Base-by-base conservation (phyloP, 2,329 filamentous ascomycete species). In the Trichoderma hamatum region DNA sequence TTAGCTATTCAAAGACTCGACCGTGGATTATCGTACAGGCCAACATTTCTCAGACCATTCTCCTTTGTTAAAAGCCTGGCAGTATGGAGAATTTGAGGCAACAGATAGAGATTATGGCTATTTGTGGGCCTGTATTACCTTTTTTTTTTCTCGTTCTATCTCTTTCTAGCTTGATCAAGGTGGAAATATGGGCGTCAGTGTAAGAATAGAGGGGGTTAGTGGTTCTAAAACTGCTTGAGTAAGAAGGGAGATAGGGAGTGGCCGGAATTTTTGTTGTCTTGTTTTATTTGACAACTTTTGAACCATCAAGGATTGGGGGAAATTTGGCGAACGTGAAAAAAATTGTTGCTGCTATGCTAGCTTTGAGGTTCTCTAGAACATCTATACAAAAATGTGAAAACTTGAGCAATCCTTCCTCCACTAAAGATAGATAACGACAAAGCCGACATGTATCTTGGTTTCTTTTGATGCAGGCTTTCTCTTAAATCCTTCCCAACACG, bases 401-500 rank as follows among this genome's bases (percentile, higher is more conserved):
- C 43, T 49, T 49, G 54, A 67, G 63, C 58, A 39, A 51, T 59
- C 24, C 26, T 39, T 6, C 54, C 11, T 11, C 21, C 26, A 19
- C 6, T 13, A 24, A 52, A 28, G 30, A 34, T 39, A 52, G 32
- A 30, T 54, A 30, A 62, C 49, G 58, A 63, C 21, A 26, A 11
- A 68, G 16, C 14, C 16, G 21, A 49, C 46, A 68, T 51, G 13
- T 24, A 61, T 67, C 26, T 60, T 36, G 43, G 39, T 71, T 72
- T 74, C 26, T 72, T 71, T 69, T 68, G 72, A 76, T 71, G 69
- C 69, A 72, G 73, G 71, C 74, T 70, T 70, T 36, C 43, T n/a
- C 19, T 43, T 26, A 70, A 73, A 75, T 74, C 74, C 76, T 72
- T 75, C 77, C 61, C 32, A 49, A 49, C 46, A 72, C 69, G 66